Evolutionary conservation across 768 basidiomycete genomes (phyloP), one percentile per base, ranked within the genome.

Genomic region (Podaxis pistillaris): DNA sequence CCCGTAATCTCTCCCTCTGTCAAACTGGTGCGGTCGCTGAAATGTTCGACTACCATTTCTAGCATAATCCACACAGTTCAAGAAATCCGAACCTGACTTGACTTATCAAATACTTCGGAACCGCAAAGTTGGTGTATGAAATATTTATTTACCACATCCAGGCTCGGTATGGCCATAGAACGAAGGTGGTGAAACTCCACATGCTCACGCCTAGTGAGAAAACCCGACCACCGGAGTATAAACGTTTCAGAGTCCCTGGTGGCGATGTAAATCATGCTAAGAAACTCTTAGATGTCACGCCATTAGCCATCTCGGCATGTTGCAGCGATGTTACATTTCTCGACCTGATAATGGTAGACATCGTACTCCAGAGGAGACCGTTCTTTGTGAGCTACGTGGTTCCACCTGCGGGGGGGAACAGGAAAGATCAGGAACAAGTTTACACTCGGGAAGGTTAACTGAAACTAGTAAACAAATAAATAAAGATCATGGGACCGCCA

Each of bases 211-310:
- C 37, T 7, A 19, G 44, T 46, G 3, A 38, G 38, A 24, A 37
- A 50, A 26, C 9, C 49, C 54, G 54, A 40, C 19, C 11, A 40
- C 22, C 54, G 37, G 54, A 24, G 46, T 36, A 4, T 36, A 24
- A 11, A 22, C 8, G 57, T 58, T 58, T 58, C 57, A 58, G 17
- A 37, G 30, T 22, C 57, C 57, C 57, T 58, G 57, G 12, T 17
- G 30, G 30, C 13, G 30, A 26, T 47, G 2, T 15, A 56, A 15
- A 38, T n/a, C 54, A 56, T 26, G 6, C 11, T 11, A 38, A 28
- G 33, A 33, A 33, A 9, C 33, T 9, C 33, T 33, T n/a, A 12
- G 6, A 2, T 24, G 17, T 24, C 19, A 12, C 47, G 0, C 22
- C 11, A 49, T 26, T 19, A 49, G 22, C 17, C 41, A 19, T 3